Evolutionary conservation across 495 filamentous ascomycete species (phyloP).

Genomic region (Penicillium angulare): DNA sequence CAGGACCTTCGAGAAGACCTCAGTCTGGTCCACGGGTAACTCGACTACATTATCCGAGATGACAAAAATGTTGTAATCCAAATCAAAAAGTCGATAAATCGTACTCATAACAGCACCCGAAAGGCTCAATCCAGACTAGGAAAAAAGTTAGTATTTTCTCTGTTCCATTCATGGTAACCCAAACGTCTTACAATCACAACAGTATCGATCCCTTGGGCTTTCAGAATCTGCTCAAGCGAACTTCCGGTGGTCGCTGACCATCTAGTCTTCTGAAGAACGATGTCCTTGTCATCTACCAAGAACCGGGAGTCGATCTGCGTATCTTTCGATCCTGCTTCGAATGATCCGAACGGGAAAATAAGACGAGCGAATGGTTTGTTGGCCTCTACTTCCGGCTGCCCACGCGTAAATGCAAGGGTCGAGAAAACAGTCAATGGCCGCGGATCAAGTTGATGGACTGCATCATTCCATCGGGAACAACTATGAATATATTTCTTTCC

Average conservation of each 20-base stretch:
- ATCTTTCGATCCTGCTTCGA: slow-evolving; percentile 13
- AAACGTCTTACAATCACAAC: slow-evolving; percentile 43
- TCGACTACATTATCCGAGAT: slow-evolving; percentile 45
- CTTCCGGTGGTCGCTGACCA: slow-evolving; percentile 43
- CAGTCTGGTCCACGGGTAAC: slow-evolving; percentile 28
- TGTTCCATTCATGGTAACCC: too few relatives aligned
- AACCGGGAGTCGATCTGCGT: slow-evolving; percentile 33
- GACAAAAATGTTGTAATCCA: slow-evolving; percentile 44
- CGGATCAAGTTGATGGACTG: slow-evolving; percentile 31
- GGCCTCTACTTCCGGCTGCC: slow-evolving; percentile 30
- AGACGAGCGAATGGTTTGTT: slow-evolving; percentile 31
- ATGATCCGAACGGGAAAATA: slow-evolving; percentile 20
- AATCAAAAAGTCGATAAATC: slow-evolving; percentile 42
- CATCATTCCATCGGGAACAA: slow-evolving; percentile 33
- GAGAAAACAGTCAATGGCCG: slow-evolving; percentile 41
- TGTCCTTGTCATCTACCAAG: slow-evolving; percentile 28
- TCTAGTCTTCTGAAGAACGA: slow-evolving; percentile 42
- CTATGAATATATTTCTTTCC: slow-evolving; percentile 23
- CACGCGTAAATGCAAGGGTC: slow-evolving; percentile 33
- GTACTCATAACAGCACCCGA: slow-evolving; percentile 45
- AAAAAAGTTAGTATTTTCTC: too few relatives aligned
- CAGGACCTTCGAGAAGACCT: slow-evolving; percentile 20
- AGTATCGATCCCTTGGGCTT: slow-evolving; percentile 37
- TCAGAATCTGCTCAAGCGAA: slow-evolving; percentile 42
- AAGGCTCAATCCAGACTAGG: slow-evolving; percentile 41